Evolutionary conservation across 2,329 filamentous ascomycete genomes (phyloP).

Genomic region (Claviceps sp.): DNA sequence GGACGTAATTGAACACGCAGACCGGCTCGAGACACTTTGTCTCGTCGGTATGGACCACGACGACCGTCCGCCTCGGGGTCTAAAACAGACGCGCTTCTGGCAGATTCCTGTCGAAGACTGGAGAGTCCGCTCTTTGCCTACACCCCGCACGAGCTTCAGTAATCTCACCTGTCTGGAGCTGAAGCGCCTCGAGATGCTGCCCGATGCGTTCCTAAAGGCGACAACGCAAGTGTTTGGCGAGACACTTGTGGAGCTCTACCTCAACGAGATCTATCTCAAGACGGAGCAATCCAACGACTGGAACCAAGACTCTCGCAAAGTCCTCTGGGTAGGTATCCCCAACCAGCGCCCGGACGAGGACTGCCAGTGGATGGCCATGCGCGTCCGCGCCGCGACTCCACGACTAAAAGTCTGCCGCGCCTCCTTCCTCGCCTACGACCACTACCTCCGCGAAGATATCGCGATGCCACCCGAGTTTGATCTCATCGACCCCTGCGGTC

Average conservation of each 20-base stretch:
- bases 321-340: conserved; percentile 33
- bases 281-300: conserved; percentile 21
- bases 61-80: conserved; percentile 20
- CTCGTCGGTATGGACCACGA: conserved; percentile 32
- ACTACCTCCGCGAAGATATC: conserved; percentile 22
- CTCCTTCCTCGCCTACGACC: conserved; percentile 30
- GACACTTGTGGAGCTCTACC: conserved; percentile 30
- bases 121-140: conserved; percentile 25
- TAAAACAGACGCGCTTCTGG: conserved; percentile 25
- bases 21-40: conserved; percentile 31
- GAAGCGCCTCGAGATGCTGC: conserved; percentile 26
- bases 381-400: conserved; percentile 22
- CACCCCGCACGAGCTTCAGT: conserved; percentile 21
- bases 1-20: conserved; percentile 33
- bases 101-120: conserved; percentile 25
- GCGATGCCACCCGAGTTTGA: conserved; percentile 21
- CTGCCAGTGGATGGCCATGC: conserved; percentile 29
- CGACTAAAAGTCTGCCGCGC: conserved; percentile 29
- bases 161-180: conserved; percentile 31
- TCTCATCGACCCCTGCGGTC: conserved; percentile 27
- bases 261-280: conserved; percentile 33
- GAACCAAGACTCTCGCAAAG: conserved; percentile 20
- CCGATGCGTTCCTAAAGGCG: conserved; percentile 21
- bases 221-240: conserved; percentile 21
- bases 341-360: conserved; percentile 25